Base-by-base conservation (phyloP, 1,284 basidiomycete genomes). In the Gomphus sp. region DNA sequence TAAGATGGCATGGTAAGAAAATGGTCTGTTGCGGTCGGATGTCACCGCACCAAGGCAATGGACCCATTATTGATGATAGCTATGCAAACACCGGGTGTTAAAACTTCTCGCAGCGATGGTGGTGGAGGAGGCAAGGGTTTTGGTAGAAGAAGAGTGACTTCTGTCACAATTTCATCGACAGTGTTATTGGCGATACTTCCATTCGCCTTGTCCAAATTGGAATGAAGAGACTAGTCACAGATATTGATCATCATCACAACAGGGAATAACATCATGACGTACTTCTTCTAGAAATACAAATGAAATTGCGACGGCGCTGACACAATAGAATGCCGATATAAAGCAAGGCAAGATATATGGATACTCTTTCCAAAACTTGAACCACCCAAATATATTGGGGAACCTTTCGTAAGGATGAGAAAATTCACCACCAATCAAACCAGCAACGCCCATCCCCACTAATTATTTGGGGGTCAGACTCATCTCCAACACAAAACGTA, bases 381-480 rank as follows among this genome's bases (percentile, higher is more conserved):
- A 49, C 31, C 36, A 37, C 2, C 71, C 69, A 48, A 76, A 69
- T 2, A 65, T 49, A 10, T 63, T 55, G 8, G 71, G 78, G 71
- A 76, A 79, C 55, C 65, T 66, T 14, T 69, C 65, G 11, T 72
- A 73, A 12, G 79, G 76, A 39, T 71, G 66, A 2, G 74, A 70
- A 1, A 80, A 66, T 0, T 71, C 49, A 1, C 78, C 77, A 33
- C 76, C 77, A 25, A 78, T 65, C 10, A 75, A 65, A 7, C 75
- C 25, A 4, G 48, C 48, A 16, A 33, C 48, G 9, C 28, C 33
- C 7, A 16, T 49, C 16, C 48, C 48, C 74, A 7, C 76, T 77
- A 57, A 3, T 18, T 22, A 36, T 34, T 18, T 14, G 37, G 43
- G 3, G 37, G 14, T 16, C 45, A n/a, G n/a, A 16, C 54, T 2